These are phyloP conservation scores for Vaccinium corymbosum DNA, from an alignment of 148 eudicot species.

Conservation along the genomic window DNA sequence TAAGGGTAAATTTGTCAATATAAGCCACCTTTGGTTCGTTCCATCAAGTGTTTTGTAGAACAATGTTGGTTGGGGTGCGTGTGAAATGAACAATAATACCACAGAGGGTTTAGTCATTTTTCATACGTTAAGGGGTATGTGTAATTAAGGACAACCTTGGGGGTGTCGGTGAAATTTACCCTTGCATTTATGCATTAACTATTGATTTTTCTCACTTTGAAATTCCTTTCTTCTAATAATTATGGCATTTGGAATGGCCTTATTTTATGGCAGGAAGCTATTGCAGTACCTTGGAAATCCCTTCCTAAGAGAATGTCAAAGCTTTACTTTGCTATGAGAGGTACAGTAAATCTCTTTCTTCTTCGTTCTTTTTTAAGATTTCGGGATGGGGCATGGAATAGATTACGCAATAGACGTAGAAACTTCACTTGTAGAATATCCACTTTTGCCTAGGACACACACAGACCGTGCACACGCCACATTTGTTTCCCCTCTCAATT, in stretches of 20 bases:
- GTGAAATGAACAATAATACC: too few species aligned
- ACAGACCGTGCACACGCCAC: neutral
- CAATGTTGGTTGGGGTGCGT: too few species aligned
- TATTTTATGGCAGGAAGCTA: constrained; percentile 60
- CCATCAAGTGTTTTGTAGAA: too few species aligned
- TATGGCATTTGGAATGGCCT: neutral
- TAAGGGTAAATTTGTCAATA: too few species aligned
- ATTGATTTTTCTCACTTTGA: neutral
- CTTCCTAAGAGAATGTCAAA: constrained; percentile 68
- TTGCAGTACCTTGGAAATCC: constrained; percentile 72
- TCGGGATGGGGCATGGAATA: neutral
- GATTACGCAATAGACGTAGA: neutral
- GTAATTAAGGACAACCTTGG: too few species aligned
- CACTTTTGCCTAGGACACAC: neutral
- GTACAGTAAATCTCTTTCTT: constrained; percentile 30
- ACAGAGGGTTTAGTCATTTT: too few species aligned
- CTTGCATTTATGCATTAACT: neutral
- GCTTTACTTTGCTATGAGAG: constrained; percentile 93
- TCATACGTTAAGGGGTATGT: too few species aligned
- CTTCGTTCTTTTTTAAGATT: neutral
- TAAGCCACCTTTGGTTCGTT: too few species aligned
- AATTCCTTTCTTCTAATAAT: neutral
- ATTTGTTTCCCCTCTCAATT: neutral
- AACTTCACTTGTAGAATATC: neutral
- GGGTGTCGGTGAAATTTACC: too few species aligned